Evolutionary conservation across 331 rosid genomes (phyloP).

Genomic region (Prunus yedoensis): DNA sequence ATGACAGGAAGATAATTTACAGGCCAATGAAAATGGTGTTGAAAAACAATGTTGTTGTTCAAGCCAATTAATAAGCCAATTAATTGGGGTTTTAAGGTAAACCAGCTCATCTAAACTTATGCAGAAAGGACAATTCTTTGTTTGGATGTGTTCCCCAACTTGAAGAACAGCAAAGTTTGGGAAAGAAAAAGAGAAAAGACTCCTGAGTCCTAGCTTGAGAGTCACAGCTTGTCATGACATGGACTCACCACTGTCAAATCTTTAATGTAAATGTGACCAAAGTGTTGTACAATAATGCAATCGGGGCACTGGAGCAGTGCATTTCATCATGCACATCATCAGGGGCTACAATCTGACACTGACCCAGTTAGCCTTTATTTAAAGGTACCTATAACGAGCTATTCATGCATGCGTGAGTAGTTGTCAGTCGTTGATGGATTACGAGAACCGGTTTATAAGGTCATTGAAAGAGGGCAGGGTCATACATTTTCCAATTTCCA

Average conservation of each 20-base stretch:
- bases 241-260: background rate
- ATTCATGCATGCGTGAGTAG: too few relatives aligned
- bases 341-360: background rate
- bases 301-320: background rate
- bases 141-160: slow-evolving; percentile 3
- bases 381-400: too few relatives aligned
- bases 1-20: background rate
- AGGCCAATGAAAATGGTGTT: background rate
- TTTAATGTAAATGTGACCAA: background rate
- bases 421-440: too few relatives aligned
- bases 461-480: too few relatives aligned
- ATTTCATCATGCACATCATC: too few relatives aligned
- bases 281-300: slow-evolving; percentile 2
- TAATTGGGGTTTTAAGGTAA: background rate
- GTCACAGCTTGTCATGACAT: too few relatives aligned
- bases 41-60: too few relatives aligned
- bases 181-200: background rate
- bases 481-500: too few relatives aligned
- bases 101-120: slow-evolving; percentile 14
- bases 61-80: background rate
- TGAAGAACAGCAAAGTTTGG: background rate
- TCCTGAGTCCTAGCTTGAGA: background rate
- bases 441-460: too few relatives aligned
- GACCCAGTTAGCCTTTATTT: background rate
- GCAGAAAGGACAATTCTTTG: slow-evolving; percentile 1